Evolutionary conservation across 495 filamentous ascomycete species (phyloP), one percentile per base, ranked within the genome.

Genomic region (Diplogelasinospora grovesii): DNA sequence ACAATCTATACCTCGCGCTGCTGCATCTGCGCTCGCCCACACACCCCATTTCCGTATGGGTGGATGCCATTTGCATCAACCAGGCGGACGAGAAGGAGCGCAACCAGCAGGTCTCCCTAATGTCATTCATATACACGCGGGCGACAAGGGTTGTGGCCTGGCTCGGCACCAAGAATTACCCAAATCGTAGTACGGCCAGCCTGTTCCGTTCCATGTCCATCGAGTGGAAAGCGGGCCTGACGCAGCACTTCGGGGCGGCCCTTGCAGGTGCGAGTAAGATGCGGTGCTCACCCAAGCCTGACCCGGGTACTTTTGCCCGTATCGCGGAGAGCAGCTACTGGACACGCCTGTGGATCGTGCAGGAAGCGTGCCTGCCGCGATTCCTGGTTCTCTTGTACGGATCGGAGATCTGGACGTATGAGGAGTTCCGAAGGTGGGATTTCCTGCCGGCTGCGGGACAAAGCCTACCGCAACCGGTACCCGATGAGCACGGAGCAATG

Each of bases 1-100:
- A 39, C 46, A 56, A 53, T 22, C 36, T 56, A 18, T 22, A 27
- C 22, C 36, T 47, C 10, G 45, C 39, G 5, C 49, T 56, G 8
- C 32, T 46, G 3, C 45, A 50, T 34, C 15, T 56, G 13, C 46
- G 50, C 9, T 50, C 49, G 3, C 16, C 11, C 3, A 53, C 22
- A 6, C 31, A 36, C 19, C 31, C 49, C 8, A 43, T 56, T 1
- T 15, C 39, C n/a, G 4, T 60, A 9, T 60, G 57, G 54, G 51
- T 50, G 19, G 54, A 60, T 28, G 47, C 56, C 0, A 36, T 59
- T 0, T 59, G 56, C 40, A 59, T 56, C 38, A 50, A 56, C 50
- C 47, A 51, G 13, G 9, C 13, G 13, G 45, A 49, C 38, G 25
- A 36, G 5, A 23, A 36, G 4, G 56, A 59, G 44, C 44, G 50